phyloP scores from a whole-genome alignment of 306 rosid species.

The Cucurbita ficifolia region DNA sequence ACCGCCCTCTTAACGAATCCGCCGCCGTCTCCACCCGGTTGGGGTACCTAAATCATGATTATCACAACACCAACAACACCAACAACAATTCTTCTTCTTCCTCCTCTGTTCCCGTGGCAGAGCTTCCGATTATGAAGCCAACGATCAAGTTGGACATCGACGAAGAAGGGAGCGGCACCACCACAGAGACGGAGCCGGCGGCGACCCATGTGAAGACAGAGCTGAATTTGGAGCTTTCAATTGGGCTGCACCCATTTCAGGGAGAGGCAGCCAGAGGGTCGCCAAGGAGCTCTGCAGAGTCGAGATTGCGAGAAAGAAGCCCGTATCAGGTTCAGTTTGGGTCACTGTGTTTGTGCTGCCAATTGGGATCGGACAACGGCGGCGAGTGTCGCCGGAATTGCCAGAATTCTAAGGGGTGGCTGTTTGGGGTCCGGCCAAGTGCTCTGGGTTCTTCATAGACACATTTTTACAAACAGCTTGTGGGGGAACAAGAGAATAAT shows the following conservation, averaged over 20 bases:
- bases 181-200: conserved; percentile 31
- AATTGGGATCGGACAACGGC: conserved; percentile 19
- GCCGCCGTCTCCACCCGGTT: background rate
- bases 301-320: conserved; percentile 9
- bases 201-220: background rate
- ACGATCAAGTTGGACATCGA: background rate
- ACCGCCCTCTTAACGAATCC: conserved; percentile 36
- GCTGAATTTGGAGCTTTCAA: conserved; percentile 42
- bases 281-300: conserved; percentile 30
- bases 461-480: conserved; percentile 1
- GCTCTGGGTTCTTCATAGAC: background rate
- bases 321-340: background rate
- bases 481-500: background rate
- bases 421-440: background rate
- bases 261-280: conserved; percentile 17
- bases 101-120: conserved; percentile 9
- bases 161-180: conserved; percentile 32
- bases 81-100: background rate
- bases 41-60: conserved; percentile 11
- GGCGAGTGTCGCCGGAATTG: conserved; percentile 24
- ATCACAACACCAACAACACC: background rate
- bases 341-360: conserved; percentile 29
- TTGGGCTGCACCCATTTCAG: conserved; percentile 39
- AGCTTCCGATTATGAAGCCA: conserved; percentile 3
- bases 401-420: conserved; percentile 12